Evolutionary conservation across 495 filamentous ascomycete species (phyloP).

Genomic region (Penicillium chermesinum): DNA sequence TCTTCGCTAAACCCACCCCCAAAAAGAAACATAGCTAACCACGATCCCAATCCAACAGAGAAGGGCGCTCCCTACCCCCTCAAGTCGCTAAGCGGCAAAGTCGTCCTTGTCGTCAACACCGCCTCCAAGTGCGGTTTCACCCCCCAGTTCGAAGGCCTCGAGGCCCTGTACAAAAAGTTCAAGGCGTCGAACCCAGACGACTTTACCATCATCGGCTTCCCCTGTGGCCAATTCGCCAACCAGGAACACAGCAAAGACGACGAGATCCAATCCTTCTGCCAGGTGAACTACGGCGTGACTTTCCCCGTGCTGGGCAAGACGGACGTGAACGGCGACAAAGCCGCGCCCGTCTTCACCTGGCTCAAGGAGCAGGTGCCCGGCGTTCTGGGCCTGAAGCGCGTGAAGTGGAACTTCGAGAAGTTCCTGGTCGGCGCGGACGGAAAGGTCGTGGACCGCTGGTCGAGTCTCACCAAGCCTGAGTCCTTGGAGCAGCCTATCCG

Average conservation of each 20-base stretch:
- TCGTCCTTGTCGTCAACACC: conserved; percentile 96
- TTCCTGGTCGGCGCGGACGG: conserved; percentile 86
- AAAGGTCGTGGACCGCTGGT: conserved; percentile 75
- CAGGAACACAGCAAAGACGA: conserved; percentile 89
- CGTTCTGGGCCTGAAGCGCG: conserved; percentile 72
- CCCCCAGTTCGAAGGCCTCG: conserved; percentile 87
- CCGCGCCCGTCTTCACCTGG: conserved; percentile 79
- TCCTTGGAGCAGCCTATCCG: conserved; percentile 66
- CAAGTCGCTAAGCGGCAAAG: conserved; percentile 71
- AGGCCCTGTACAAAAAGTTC: conserved; percentile 81
- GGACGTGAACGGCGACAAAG: conserved; percentile 83
- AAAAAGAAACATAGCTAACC: neutral
- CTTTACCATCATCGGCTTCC: conserved; percentile 89
- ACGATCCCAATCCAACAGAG: conserved; percentile 45
- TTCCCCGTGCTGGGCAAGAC: conserved; percentile 91
- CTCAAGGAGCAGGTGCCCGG: conserved; percentile 83
- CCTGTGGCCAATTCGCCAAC: conserved; percentile 92
- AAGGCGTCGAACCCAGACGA: conserved; percentile 61
- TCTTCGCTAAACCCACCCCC: neutral
- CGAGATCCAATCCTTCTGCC: conserved; percentile 88
- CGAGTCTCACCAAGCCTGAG: conserved; percentile 81
- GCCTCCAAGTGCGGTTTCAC: conserved; percentile 99
- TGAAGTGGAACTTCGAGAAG: conserved; percentile 99
- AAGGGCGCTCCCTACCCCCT: conserved; percentile 69
- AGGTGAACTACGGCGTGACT: conserved; percentile 88